Conservation (phyloP, 2,329 filamentous ascomycete genomes). For the Leptographium radiaticola region DNA sequence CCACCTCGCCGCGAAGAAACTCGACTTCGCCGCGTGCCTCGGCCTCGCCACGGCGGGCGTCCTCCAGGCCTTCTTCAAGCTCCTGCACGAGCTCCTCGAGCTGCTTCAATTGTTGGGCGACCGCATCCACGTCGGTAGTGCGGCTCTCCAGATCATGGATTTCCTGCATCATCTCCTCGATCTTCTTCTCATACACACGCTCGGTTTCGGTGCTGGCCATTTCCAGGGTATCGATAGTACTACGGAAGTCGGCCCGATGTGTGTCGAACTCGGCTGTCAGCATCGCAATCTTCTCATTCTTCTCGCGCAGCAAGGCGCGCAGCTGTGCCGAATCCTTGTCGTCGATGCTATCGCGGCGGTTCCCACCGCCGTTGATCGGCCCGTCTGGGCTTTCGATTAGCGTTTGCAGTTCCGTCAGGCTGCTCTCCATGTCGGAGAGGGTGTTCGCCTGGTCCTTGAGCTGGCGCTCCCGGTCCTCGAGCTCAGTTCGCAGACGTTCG, state of each 20-base stretch:
- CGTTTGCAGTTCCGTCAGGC: conserved; percentile 60
- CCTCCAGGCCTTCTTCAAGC: conserved; percentile 90
- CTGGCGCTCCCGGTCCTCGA: conserved; percentile 76
- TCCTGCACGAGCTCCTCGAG: conserved; percentile 94
- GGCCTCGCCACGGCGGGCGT: conserved; percentile 84
- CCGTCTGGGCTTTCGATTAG: conserved; percentile 50
- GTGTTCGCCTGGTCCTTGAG: conserved; percentile 77
- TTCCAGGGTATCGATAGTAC: conserved; percentile 92
- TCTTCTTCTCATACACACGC: conserved; percentile 86
- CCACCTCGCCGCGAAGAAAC: conserved; percentile 87
- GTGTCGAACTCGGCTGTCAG: conserved; percentile 90
- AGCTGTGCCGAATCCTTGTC: conserved; percentile 67
- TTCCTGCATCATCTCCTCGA: conserved; percentile 74
- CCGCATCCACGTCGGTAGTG: conserved; percentile 79
- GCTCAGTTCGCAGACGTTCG: conserved; percentile 55
- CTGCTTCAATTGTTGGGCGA: conserved; percentile 85
- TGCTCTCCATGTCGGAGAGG: conserved; percentile 80
- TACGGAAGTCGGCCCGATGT: conserved; percentile 89
- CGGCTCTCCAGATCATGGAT: conserved; percentile 70
- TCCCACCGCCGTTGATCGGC: conserved; percentile 13
- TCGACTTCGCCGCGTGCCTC: conserved; percentile 94
- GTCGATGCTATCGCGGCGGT: conserved; percentile 29
- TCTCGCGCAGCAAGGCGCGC: conserved; percentile 73
- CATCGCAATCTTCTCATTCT: conserved; percentile 91
- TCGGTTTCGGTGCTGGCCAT: conserved; percentile 92